Evolutionary conservation across 2,329 filamentous ascomycete genomes (phyloP), one percentile per base, ranked within the genome.

Genomic region (Cladosporium sp.): DNA sequence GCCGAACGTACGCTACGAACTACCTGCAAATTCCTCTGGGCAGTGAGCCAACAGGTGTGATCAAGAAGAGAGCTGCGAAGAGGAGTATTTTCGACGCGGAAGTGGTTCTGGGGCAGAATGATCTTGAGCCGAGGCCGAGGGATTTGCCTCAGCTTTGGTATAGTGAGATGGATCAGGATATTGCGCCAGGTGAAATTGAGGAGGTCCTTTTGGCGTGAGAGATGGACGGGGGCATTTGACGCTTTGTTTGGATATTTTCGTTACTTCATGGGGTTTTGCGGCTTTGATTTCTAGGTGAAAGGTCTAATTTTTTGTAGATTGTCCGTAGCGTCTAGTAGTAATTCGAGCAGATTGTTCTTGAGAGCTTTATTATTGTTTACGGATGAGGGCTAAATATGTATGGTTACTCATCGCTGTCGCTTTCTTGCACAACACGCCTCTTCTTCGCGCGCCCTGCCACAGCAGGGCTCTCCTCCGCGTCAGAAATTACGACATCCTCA

Each of bases 1-100:
- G 61, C 42, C 48, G 61, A 19, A 62, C 57, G 11, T 59, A 58
- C 22, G 49, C 56, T 18, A 63, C 62, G 5, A 62, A 62, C 30
- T 63, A 64, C 45, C 52, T 62, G 36, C 61, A 61, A 20, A 55
- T 56, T 1, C 25, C 42, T 40, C 53, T 57, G 45, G 53, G 56
- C 40, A 32, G 53, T 18, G 50, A 54, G 45, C 33, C 51, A 11
- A 53, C 46, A 40, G 45, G 35, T 4, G 25, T 32, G 7, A 22
- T 48, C 25, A 48, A 48, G 32, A 43, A 16, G 38, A 38, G n/a
- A 30, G 38, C 35, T 33, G 47, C 49, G 41, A 58, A 51, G 51
- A 51, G 55, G 40, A 60, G 56, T 51, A 53, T 61, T 22, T 59
- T 58, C 35, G 58, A 57, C 39, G 43, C 33, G 2, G 49, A 58